These are phyloP conservation scores for Nakaseomyces kungkrabaensis DNA, from an alignment of 1,139 yeast species.

Conservation along the genomic window DNA sequence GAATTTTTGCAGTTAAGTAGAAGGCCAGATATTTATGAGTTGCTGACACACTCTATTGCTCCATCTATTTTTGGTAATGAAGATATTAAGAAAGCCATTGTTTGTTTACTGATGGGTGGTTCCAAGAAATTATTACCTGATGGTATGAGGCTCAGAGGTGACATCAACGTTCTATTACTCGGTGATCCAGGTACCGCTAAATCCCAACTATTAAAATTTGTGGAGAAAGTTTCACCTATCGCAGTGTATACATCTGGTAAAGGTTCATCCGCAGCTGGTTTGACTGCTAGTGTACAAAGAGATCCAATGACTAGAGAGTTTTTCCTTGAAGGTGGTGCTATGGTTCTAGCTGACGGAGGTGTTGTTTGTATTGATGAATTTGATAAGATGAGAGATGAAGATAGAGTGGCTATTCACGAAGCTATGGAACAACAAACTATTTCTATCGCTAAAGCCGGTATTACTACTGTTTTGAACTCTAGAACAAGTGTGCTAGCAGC, in stretches of 20 bases:
- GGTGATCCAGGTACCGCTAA: slow-evolving; percentile 99
- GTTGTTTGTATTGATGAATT: slow-evolving; percentile 98
- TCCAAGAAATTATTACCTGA: slow-evolving; percentile 88
- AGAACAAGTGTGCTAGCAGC: slow-evolving; percentile 96
- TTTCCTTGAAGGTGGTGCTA: slow-evolving; percentile 97
- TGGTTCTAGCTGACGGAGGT: slow-evolving; percentile 99
- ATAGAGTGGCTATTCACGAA: slow-evolving; percentile 97
- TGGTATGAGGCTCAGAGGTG: slow-evolving; percentile 95
- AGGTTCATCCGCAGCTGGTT: slow-evolving; percentile 99
- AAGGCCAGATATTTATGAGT: slow-evolving; percentile 72
- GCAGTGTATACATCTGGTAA: slow-evolving; percentile 96
- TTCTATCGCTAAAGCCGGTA: slow-evolving; percentile 98
- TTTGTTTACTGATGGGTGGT: slow-evolving; percentile 90
- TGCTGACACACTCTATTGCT: slow-evolving; percentile 83
- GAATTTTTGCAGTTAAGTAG: slow-evolving; percentile 75
- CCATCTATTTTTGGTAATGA: slow-evolving; percentile 92
- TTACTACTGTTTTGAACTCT: slow-evolving; percentile 89
- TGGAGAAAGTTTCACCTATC: slow-evolving; percentile 89
- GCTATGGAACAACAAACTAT: slow-evolving; percentile 99
- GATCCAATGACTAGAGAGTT: slow-evolving; percentile 83
- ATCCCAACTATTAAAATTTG: slow-evolving; percentile 88
- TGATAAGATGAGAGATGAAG: slow-evolving; percentile 98
- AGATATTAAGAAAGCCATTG: slow-evolving; percentile 87
- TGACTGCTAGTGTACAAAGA: slow-evolving; percentile 94
- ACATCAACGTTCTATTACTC: slow-evolving; percentile 78